Base-by-base conservation (phyloP, 2,329 filamentous ascomycete genomes). In the Myriosclerotinia scirpicola region DNA sequence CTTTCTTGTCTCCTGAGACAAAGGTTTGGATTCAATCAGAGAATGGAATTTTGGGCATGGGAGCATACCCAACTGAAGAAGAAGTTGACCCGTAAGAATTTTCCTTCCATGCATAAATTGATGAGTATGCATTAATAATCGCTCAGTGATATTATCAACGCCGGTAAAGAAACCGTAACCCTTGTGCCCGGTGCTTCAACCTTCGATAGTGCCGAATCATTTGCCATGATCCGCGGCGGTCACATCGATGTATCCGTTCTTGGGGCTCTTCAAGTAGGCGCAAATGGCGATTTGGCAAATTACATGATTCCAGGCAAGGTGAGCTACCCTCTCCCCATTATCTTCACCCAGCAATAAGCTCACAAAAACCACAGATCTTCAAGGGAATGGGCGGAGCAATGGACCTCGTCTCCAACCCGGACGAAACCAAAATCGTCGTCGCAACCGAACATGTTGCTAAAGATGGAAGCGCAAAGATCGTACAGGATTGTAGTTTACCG, bases 281-380 rank as follows among this genome's bases (percentile, higher is more conserved):
- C 90, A 0, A 82, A 85, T 2, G 91, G 91, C 30, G 92, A 95
- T 76, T 79, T 95, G 66, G 92, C 91, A 54, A 94, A 94, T 79
- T 95, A 92, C 82, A 94, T 95, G 89, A 90, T 95, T 70, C 91
- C 91, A 0, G 92, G 91, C 36, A 94, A 94, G 79, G 87, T 91
- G n/a, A n/a, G 50, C 17, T 14, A 46, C 6, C 30, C 5, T 5
- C 15, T 36, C 26, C n/a, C 8, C 6, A 17, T 17, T 54, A 2
- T 8, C 15, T 46, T 15, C 17, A 17, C 9, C 58, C 22, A 17
- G 15, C 2, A 12, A 26, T 8, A n/a, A 61, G 7, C 54, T 60
- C 9, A 60, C 22, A 14, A 36, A 11, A 26, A 60, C 1, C 8
- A 56, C 14, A 66, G 64, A 50, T 87, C 22, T 66, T 92, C 79